Evolutionary conservation across 2,329 filamentous ascomycete species (phyloP), one percentile per base, ranked within the genome.

Genomic region (Simplicillium aogashimaense): DNA sequence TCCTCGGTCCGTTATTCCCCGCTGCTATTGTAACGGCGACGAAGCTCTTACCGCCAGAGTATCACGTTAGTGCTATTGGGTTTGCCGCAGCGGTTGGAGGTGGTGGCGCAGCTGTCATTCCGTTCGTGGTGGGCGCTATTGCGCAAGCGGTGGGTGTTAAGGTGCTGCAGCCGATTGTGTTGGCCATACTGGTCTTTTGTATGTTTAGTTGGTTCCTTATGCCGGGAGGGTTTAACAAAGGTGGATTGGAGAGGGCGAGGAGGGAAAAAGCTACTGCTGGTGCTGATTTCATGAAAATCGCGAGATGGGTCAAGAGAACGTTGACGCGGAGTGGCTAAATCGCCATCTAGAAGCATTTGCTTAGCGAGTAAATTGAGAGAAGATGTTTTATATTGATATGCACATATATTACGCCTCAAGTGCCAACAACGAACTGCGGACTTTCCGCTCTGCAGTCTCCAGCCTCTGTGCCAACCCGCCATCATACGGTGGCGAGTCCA

Each of bases 81-180:
- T 90, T 94, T 50, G 81, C 82, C 0, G 78, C 83, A 1, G 85
- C 86, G 0, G 78, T 90, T 56, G 86, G 86, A 3, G 81, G 83
- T 0, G 74, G 72, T 2, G 86, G 86, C 0, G 84, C 81, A 1
- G 81, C 83, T 1, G 52, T 80, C 13, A 56, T 85, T 58, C 69
- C 83, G 35, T 66, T 87, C 68, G 72, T 73, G 0, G 76, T 85
- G 1, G 83, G 82, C 3, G 80, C 78, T 3, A 78, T 86, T 52
- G 79, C 82, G 3, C 64, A 75, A 46, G 64, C 56, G 34, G 69
- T 64, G 42, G 75, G 76, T 1, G 75, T 80, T 1, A 54, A 64
- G 43, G 72, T 74, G 3, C 53, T 81, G 45, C 74, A 79, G 52
- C 74, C 76, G 3, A 65, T 78, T 14, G 58, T 74, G 7, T 47